Conservation (phyloP, 768 basidiomycete species). For the Crepidotus variabilis region DNA sequence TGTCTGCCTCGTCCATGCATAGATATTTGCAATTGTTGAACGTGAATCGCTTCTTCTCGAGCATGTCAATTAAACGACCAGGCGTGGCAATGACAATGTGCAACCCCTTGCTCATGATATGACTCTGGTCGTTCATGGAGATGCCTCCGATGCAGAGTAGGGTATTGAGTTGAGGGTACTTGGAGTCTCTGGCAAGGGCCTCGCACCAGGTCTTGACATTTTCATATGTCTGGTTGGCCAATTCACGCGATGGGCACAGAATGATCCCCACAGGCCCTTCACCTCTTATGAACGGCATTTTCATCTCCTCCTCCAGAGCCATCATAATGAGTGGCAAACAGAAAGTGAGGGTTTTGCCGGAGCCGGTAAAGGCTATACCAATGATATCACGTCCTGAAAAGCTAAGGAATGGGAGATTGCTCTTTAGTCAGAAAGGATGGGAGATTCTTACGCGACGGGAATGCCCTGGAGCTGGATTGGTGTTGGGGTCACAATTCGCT, state of each 20-base stretch:
- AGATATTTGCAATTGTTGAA: slow-evolving; percentile 94
- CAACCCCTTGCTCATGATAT: slow-evolving; percentile 84
- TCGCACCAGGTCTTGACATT: slow-evolving; percentile 85
- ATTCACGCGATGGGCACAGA: slow-evolving; percentile 94
- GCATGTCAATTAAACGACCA: slow-evolving; percentile 94
- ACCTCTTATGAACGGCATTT: slow-evolving; percentile 83
- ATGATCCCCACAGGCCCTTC: slow-evolving; percentile 98
- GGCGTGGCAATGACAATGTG: slow-evolving; percentile 98
- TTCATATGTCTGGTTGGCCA: slow-evolving; percentile 96
- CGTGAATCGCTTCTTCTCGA: slow-evolving; percentile 91
- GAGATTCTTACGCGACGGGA: slow-evolving; percentile 77
- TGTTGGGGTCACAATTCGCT: slow-evolving; percentile 83
- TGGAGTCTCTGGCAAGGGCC: slow-evolving; percentile 72
- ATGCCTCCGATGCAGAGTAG: slow-evolving; percentile 97
- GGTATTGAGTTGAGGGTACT: slow-evolving; percentile 83
- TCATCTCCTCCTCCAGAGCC: slow-evolving; percentile 89
- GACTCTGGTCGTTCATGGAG: slow-evolving; percentile 96
- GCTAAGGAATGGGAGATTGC: slow-evolving; percentile 36
- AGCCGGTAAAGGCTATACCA: slow-evolving; percentile 98
- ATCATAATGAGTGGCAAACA: slow-evolving; percentile 97
- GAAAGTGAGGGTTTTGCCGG: slow-evolving; percentile 98
- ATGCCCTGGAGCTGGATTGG: slow-evolving; percentile 98
- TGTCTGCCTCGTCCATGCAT: slow-evolving; percentile 98
- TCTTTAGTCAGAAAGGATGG: slow-evolving; percentile 4
- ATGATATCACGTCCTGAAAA: slow-evolving; percentile 97